Base-by-base conservation (phyloP, 805 yeast genomes). In the Saccharomycopsis sp. region DNA sequence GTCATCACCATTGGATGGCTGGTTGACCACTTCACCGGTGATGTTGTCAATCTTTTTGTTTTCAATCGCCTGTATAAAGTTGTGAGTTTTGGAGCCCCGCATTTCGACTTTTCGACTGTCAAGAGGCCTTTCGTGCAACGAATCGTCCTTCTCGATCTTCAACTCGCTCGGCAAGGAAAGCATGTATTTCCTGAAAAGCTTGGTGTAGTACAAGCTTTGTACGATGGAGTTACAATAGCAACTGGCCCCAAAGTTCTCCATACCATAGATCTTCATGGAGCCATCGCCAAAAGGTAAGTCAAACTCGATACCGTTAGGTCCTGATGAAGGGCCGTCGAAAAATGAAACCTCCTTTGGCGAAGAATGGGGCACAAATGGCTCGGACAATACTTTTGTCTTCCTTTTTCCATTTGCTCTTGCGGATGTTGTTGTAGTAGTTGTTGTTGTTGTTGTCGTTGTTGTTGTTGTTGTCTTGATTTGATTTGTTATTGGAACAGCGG, bases 171-270 rank as follows among this genome's bases (percentile, higher is more conserved):
- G 82, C 46, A 66, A 67, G 39, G 63, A 60, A 36, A 76, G 57
- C 1, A 82, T 55, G 39, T 67, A 68, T 13, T 65, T 59, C 34
- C 96, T 71, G 53, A 92, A 86, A 21, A 69, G 71, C 19, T 71
- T 68, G 3, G 89, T 71, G 61, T 82, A 79, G 64, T 74, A 89
- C 7, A 89, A 68, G 50, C 94, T 85, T 58, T 92, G 98, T 18
- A 92, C 62, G 22, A 92, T 83, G 7, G 96, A 85, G 53, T 92
- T 92, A 60, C 95, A 84, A 63, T 89, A 89, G 62, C 97, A 92
- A 0, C 96, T 87, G 57, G 87, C 80, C 2, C 94, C 95, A 53
- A 81, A 82, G 55, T 83, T 83, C 55, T 83, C 92, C 71, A 80
- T 74, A 1, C 94, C 94, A 57, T 73, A 82, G 17, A 82, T 69